Evolutionary conservation across 305 asterid genomes (phyloP), one percentile per base, ranked within the genome.

Genomic region (Fraxinus dipetala): DNA sequence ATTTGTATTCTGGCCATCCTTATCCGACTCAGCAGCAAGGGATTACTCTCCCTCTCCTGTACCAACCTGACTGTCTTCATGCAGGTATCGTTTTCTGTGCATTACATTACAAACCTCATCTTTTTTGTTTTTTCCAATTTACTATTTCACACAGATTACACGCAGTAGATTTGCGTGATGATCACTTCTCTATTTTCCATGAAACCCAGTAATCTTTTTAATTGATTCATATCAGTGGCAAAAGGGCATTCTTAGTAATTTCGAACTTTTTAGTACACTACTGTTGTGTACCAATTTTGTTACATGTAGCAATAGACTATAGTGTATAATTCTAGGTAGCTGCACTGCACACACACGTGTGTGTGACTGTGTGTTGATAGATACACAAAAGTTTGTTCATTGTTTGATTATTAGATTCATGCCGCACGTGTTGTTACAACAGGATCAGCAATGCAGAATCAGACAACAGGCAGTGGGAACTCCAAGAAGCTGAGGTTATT

Each of bases 401-500:
- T 59, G 67, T 24, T 63, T 24, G 31, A 45, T 45, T 13, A 63
- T 63, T 10, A 63, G 31, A 63, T 26, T 22, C 7, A 26, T 26
- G 73, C 28, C 65, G 10, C 73, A 65, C 34, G 78, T 31, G 78
- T 31, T 45, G 26, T 28, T 35, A 75, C 65, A 24, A n/a, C 89
- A 88, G 92, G 89, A 31, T 78, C 83, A 22, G 85, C 32, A 13
- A 30, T 43, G 6, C 65, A 75, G 67, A 82, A 79, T 48, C 92
- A 87, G 56, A 38, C 56, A n/a, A 72, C 79, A 76, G 73, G 79
- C n/a, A 82, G 85, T 77, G 93, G 92, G 75, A 88, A 86, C 81
- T 83, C 85, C 14, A 88, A 85, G 90, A 87, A 78, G 84, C 79
- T 91, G 83, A 84, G 95, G 87, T 61, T 91, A 72, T 91, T 91